These are phyloP conservation scores for Olyra latifolia DNA, from an alignment of 176 grass and related monocot genomes.

Conservation along the genomic window DNA sequence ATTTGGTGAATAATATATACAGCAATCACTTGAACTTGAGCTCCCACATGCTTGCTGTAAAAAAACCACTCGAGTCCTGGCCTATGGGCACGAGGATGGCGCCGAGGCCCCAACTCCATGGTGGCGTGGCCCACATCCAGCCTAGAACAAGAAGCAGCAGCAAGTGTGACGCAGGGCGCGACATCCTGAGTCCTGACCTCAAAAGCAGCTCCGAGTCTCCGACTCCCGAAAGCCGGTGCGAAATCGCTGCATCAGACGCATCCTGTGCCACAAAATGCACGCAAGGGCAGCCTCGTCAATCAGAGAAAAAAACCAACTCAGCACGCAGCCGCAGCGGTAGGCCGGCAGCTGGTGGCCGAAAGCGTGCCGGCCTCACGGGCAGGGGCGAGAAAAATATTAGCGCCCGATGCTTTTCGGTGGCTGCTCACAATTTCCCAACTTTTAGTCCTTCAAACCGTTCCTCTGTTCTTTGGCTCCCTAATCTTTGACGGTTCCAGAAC, in stretches of 20 bases:
- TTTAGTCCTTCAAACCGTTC: not conserved
- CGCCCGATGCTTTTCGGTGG: not conserved
- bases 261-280: not conserved
- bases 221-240: not conserved
- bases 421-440: not conserved
- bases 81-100: no score
- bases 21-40: no score
- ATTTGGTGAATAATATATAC: no score
- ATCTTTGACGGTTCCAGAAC: no score
- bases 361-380: conserved; percentile 31
- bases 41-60: no score
- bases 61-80: no score
- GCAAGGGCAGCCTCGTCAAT: conserved; percentile 51
- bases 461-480: not conserved
- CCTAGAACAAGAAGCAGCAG: conserved; percentile 17
- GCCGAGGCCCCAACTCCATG: not conserved
- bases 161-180: not conserved
- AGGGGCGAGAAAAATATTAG: not conserved
- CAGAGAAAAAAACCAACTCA: conserved; percentile 1
- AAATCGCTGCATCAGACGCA: not conserved
- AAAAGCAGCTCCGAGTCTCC: conserved; percentile 27
- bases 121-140: conserved; percentile 35
- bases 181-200: conserved; percentile 38
- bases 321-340: conserved; percentile 15
- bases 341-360: conserved; percentile 34